Base-by-base conservation (phyloP, 148 eudicot genomes). In the Diospyros kaki region DNA sequence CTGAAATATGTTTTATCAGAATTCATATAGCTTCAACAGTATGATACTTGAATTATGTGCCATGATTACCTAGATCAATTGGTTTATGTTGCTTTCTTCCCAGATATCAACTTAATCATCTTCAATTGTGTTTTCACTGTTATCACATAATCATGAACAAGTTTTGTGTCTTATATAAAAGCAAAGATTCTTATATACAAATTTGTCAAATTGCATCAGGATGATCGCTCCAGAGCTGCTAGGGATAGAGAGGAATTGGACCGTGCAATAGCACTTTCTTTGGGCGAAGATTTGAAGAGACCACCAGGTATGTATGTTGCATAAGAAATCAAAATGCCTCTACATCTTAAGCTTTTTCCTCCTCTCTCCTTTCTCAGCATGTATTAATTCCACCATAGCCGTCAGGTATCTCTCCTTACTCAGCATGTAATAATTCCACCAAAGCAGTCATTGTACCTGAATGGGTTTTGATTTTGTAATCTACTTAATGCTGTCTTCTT, bases 201-300 rank as follows among this genome's bases (percentile, higher is more conserved):
- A 3, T 59, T 50, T n/a, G 38, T 74, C 62, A 28, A 69, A 48
- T 79, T 61, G n/a, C 48, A 66, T 76, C 81, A 96, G 99, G 93
- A 86, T 84, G 96, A 88, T 64, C 87, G 83, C n/a, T 68, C 88
- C 10, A 86, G 86, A 80, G 68, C 90, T 66, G 82, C 77, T 44
- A 89, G 80, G 79, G 91, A 89, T 46, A 84, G 79, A 62, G 97
- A 89, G 82, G 99, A 91, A 71, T 75, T 86, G 70, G 91, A 91
- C 74, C 93, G 84, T 77, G 88, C 92, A 44, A 75, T 87, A 68
- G 89, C 92, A 39, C 93, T 86, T 54, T 94, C 98, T 71, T 71
- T 89, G 82, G 84, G 85, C 54, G 96, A 91, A 78, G 97, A 84
- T 79, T 78, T 82, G 66, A 89, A 84, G 79, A 86, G 87, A 81